Evolutionary conservation across 2,329 filamentous ascomycete species (phyloP), one percentile per base, ranked within the genome.

Genomic region (Hirsutella rhossiliensis): DNA sequence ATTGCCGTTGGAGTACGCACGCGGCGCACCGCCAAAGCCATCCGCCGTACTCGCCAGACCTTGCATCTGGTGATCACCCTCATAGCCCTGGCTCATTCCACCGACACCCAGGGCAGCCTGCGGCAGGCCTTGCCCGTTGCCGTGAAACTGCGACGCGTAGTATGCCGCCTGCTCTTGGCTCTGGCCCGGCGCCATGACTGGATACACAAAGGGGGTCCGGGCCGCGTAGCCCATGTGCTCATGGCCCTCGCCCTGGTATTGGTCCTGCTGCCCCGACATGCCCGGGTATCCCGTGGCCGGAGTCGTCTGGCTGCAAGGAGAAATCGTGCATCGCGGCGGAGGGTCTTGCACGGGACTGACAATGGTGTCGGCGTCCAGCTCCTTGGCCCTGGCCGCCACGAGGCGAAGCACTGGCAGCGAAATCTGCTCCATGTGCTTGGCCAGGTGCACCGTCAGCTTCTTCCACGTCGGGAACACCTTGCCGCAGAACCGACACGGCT

Each of bases 341-440:
- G 65, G 68, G 38, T 79, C 76, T 51, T 80, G 78, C 2, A 84
- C 69, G 0, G 80, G 80, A 55, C 79, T 84, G 59, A 84, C 80
- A 50, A 82, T 69, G 19, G 78, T 82, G 52, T 84, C 77, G 8
- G 71, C 69, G 20, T 73, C 68, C 17, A 82, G 63, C 40, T 71
- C 66, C 48, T 64, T 69, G 34, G 63, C 61, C 43, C 54, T 62
- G 32, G 55, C 58, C 5, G 69, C 69, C 4, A 81, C 76, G 3
- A 82, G 67, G 15, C 68, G 66, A 45, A 94, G 68, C 29, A 95
- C 77, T 0, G 89, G 88, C 56, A 95, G 75, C 54, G 85, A 86
- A 56, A 95, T 84, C 51, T 87, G 80, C 62, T 95, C 87, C 87
- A 96, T 92, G 60, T 96, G 89, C 62, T 90, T 90, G 41, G 87